Evolutionary conservation across 2,329 filamentous ascomycete species (phyloP).

Genomic region (Neophaeococcomyces aloes): DNA sequence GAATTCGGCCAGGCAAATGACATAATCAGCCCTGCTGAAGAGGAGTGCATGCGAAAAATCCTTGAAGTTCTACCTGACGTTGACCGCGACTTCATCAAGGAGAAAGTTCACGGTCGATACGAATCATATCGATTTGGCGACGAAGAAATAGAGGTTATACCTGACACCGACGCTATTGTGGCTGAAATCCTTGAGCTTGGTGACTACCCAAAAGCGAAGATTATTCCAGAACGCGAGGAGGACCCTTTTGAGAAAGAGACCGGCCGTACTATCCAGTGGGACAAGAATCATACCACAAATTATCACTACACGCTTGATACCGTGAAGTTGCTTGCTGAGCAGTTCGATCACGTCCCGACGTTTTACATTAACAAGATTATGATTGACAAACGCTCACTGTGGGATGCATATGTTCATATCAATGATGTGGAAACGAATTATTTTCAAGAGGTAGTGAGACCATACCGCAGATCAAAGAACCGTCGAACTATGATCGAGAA

Average conservation of each 20-base stretch:
- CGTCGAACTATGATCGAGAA: constrained; percentile 16
- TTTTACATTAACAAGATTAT: constrained; percentile 16
- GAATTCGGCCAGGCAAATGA: constrained; percentile 5
- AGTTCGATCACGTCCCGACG: constrained; percentile 19
- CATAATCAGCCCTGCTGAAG: constrained; percentile 1
- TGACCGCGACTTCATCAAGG: constrained; percentile 30
- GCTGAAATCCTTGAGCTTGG: constrained; percentile 32
- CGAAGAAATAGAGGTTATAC: constrained; percentile 4
- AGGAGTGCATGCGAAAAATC: constrained; percentile 27
- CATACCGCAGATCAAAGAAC: constrained; percentile 19
- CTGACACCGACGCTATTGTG: constrained; percentile 28
- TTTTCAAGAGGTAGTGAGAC: constrained; percentile 4
- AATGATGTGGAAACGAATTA: constrained; percentile 19
- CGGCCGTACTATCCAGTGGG: constrained; percentile 25
- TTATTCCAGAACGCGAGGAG: constrained; percentile 24
- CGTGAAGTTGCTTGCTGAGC: constrained; percentile 21
- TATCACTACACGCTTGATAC: constrained; percentile 17
- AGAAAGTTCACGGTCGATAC: constrained; percentile 11
- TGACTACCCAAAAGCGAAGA: constrained; percentile 35
- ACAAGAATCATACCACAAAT: constrained; percentile 13
- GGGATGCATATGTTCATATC: constrained; percentile 23
- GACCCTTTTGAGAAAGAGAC: constrained; percentile 27
- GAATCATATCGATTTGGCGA: neutral
- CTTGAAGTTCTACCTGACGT: constrained; percentile 40
- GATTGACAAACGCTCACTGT: constrained; percentile 20